A percentile compares a stretch with the other conserved stretches of the same genome.
phyloP scores from a whole-genome alignment of 2,329 filamentous ascomycete genomes.

The Orbilia oligospora region DNA sequence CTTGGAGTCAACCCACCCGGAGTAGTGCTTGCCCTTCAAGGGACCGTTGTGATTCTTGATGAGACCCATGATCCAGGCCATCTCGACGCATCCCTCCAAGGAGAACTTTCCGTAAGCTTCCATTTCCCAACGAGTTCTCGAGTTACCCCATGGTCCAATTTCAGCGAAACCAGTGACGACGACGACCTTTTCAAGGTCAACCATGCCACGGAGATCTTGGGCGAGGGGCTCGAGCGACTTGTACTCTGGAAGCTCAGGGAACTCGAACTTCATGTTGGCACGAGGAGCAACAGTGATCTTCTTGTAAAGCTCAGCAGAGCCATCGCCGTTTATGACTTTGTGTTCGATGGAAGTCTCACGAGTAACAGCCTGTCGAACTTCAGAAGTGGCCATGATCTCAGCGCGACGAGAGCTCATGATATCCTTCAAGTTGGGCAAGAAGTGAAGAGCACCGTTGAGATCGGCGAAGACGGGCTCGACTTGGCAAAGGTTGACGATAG shows the following conservation, averaged over 20 bases:
- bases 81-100: slow-evolving; percentile 96
- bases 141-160: slow-evolving; percentile 98
- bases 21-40: slow-evolving; percentile 95
- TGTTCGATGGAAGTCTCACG: slow-evolving; percentile 98
- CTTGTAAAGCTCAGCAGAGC: slow-evolving; percentile 92
- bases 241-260: slow-evolving; percentile 92
- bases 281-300: slow-evolving; percentile 93
- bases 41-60: slow-evolving; percentile 99
- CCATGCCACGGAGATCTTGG: slow-evolving; percentile 92
- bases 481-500: slow-evolving; percentile 95
- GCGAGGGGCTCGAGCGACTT: slow-evolving; percentile 94
- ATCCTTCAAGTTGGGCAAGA: slow-evolving; percentile 94
- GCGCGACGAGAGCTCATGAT: slow-evolving; percentile 93
- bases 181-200: slow-evolving; percentile 97
- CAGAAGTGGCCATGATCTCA: slow-evolving; percentile 94
- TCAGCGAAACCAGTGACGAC: slow-evolving; percentile 98
- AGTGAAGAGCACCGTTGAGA: slow-evolving; percentile 96
- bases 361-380: slow-evolving; percentile 91
- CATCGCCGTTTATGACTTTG: slow-evolving; percentile 95
- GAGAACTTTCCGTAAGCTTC: slow-evolving; percentile 97
- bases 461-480: slow-evolving; percentile 95
- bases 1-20: slow-evolving; percentile 96
- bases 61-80: slow-evolving; percentile 99
- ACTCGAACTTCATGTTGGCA: slow-evolving; percentile 98
- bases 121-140: slow-evolving; percentile 99